Conservation (phyloP, 1,284 basidiomycete genomes). For the Ceratorhiza oryzae-sativae region DNA sequence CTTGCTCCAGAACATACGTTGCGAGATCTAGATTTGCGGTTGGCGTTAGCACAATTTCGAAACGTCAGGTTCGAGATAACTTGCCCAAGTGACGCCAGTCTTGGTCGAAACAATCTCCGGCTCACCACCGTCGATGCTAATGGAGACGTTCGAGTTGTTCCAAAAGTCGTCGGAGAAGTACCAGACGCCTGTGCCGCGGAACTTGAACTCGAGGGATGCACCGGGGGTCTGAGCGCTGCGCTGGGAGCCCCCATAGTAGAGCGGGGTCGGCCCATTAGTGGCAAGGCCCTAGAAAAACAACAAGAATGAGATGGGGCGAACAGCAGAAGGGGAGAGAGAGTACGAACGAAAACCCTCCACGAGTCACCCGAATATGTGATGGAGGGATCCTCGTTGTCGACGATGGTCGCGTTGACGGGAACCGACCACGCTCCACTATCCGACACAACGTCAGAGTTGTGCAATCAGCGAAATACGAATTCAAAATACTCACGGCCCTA, state of each 20-base stretch:
- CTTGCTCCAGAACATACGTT: conserved; percentile 14
- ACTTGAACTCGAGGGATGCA: not conserved
- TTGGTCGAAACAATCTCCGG: not conserved
- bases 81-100: not conserved
- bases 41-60: not conserved
- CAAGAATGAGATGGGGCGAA: not conserved
- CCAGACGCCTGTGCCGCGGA: conserved; percentile 21
- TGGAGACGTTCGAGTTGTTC: not conserved
- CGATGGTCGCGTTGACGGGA: not conserved
- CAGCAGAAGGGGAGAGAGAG: not conserved
- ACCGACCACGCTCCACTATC: not conserved
- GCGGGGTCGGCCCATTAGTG: not conserved
- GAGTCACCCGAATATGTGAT: not conserved
- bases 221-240: not conserved
- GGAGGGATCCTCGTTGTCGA: not conserved
- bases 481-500: not conserved
- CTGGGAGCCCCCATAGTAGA: not conserved
- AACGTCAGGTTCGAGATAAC: not conserved
- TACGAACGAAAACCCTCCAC: not conserved
- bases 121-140: conserved; percentile 21
- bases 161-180: conserved; percentile 14
- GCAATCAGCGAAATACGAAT: no score
- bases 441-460: no score
- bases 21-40: not conserved
- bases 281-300: not conserved